Evolutionary conservation across 371 early-diverging fungal genomes (phyloP).

Genomic region (Mucor piriformis): DNA sequence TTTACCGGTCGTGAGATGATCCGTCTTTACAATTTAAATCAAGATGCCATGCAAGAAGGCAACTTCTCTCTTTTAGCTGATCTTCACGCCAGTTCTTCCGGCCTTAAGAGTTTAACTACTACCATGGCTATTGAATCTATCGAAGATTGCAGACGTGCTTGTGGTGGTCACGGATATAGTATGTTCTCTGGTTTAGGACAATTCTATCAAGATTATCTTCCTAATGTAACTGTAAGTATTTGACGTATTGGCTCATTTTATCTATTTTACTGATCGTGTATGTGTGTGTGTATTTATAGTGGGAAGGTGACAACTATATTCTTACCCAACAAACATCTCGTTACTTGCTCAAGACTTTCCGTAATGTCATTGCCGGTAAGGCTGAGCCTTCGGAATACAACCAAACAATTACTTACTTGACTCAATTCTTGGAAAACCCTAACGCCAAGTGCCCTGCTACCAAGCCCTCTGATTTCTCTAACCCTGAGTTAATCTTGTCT

Average conservation of each 20-base stretch:
- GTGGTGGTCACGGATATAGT: slow-evolving; percentile 86
- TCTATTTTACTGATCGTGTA: not conserved
- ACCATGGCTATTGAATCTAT: slow-evolving; percentile 77
- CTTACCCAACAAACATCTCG: slow-evolving; percentile 78
- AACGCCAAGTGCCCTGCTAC: slow-evolving; percentile 58
- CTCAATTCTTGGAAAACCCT: slow-evolving; percentile 53
- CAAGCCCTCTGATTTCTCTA: slow-evolving; percentile 51
- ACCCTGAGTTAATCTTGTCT: slow-evolving; percentile 63
- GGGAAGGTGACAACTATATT: slow-evolving; percentile 83
- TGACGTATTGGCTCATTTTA: no score
- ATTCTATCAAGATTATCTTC: slow-evolving; percentile 66
- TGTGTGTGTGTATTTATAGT: slow-evolving; percentile 23
- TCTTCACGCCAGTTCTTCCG: slow-evolving; percentile 84
- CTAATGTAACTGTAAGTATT: slow-evolving; percentile 57
- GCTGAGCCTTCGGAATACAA: slow-evolving; percentile 52
- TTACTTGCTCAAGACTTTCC: slow-evolving; percentile 65
- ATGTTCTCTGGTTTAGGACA: slow-evolving; percentile 77
- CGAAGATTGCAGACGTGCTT: slow-evolving; percentile 75
- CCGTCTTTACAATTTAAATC: slow-evolving; percentile 60
- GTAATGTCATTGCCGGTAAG: slow-evolving; percentile 56
- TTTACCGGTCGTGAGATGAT: slow-evolving; percentile 71
- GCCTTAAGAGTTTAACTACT: slow-evolving; percentile 82
- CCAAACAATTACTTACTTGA: slow-evolving; percentile 56
- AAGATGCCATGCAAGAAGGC: slow-evolving; percentile 58
- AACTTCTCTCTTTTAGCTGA: slow-evolving; percentile 69